Percentiles rank a stretch among this genome's conserved stretches.
Conservation (phyloP, 306 rosid genomes). For the Fragaria iinumae region DNA sequence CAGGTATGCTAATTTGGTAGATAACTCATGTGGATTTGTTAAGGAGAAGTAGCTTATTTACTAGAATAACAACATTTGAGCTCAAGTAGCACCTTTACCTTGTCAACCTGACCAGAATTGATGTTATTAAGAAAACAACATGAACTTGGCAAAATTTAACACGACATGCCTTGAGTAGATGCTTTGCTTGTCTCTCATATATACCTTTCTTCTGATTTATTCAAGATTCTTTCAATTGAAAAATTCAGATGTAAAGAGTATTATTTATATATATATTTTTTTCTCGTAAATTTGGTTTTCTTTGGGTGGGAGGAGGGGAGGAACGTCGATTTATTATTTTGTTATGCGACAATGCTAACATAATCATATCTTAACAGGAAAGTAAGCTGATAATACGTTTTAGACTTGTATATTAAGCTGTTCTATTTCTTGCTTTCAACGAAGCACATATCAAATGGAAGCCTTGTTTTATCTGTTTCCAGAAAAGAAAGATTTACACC, state of each 20-base stretch:
- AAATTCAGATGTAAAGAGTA: not conserved
- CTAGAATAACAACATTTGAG: not conserved
- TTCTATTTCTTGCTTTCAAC: not conserved
- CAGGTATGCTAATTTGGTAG: constrained; percentile 47
- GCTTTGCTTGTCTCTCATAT: not conserved
- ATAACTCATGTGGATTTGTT: constrained; percentile 16
- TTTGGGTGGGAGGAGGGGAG: not conserved
- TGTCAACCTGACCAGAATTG: not conserved
- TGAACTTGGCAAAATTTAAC: not conserved
- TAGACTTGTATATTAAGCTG: not conserved
- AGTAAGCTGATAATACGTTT: not conserved
- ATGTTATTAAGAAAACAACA: not conserved
- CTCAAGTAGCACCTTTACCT: not conserved
- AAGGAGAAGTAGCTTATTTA: constrained; percentile 15
- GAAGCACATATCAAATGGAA: not conserved
- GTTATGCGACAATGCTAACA: not conserved
- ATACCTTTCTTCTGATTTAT: not conserved
- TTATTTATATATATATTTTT: not conserved
- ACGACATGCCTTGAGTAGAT: not conserved
- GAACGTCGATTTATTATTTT: not conserved
- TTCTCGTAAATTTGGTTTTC: not conserved
- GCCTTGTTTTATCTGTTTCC: not conserved
- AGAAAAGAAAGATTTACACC: not conserved
- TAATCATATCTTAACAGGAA: not conserved
- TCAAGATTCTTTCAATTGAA: not conserved